Percentiles rank a stretch among this genome's conserved stretches.
These are phyloP conservation scores for Nepenthes alata DNA, from an alignment of 179 eudicot genomes.

Conservation along the genomic window DNA sequence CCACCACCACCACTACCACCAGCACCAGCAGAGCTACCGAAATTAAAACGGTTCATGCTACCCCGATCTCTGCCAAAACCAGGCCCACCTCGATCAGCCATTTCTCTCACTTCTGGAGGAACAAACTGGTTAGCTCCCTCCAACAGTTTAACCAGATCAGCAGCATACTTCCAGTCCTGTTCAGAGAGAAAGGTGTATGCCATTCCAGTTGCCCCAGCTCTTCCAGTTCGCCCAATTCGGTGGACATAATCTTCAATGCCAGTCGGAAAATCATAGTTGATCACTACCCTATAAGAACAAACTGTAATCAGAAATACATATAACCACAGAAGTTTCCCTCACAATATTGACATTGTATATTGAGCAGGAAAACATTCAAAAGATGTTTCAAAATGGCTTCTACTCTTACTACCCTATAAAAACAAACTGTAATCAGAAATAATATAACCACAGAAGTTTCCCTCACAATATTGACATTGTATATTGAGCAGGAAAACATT, in stretches of 20 bases:
- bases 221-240: conserved; percentile 79
- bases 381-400: no score
- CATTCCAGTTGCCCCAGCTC: conserved; percentile 78
- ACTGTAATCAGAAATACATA: not conserved
- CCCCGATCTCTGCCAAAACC: conserved; percentile 50
- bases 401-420: no score
- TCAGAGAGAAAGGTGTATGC: conserved; percentile 68
- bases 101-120: conserved; percentile 58
- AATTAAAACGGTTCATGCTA: conserved; percentile 28
- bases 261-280: conserved; percentile 71
- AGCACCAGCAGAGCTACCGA: conserved; percentile 43
- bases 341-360: no score
- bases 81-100: conserved; percentile 57
- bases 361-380: no score
- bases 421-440: no score
- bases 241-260: conserved; percentile 79
- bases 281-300: conserved; percentile 43
- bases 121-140: conserved; percentile 74
- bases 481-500: no score
- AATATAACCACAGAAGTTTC: no score
- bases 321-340: not conserved
- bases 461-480: no score
- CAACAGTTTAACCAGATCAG: conserved; percentile 51
- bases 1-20: conserved; percentile 51
- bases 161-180: conserved; percentile 66